A percentile compares a stretch with the other conserved stretches of the same genome.
Conservation (phyloP, 1,284 basidiomycete species). For the Pterulicium gracile region DNA sequence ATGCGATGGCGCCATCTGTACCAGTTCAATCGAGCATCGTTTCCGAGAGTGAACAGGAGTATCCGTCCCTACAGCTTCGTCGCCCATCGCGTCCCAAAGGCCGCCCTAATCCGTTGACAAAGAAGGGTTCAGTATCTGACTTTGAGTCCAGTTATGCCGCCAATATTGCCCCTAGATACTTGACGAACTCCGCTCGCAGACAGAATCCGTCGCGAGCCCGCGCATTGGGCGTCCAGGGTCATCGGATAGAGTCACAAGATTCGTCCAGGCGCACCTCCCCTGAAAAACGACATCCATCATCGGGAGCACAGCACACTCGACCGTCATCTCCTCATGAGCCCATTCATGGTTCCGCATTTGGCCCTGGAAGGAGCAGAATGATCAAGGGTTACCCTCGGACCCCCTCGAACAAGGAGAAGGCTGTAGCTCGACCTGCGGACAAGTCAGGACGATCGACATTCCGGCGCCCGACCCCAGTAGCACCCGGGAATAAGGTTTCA, state of each 20-base stretch:
- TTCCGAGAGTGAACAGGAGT: conserved; percentile 68
- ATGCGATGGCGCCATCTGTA: conserved; percentile 47
- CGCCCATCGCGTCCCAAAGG: conserved; percentile 34
- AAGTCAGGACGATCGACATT: conserved; percentile 36
- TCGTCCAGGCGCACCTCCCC: conserved; percentile 61
- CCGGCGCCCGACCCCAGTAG: conserved; percentile 36
- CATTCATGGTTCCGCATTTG: neutral
- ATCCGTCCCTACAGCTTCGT: conserved; percentile 21
- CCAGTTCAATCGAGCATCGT: conserved; percentile 18
- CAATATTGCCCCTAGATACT: conserved; percentile 69
- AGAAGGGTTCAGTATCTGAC: conserved; percentile 66
- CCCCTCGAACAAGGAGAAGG: conserved; percentile 37
- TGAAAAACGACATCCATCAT: conserved; percentile 50
- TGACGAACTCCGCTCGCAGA: conserved; percentile 31
- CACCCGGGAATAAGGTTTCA: conserved; percentile 53
- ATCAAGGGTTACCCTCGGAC: conserved; percentile 30
- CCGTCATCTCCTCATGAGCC: conserved; percentile 27
- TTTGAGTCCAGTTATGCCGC: conserved; percentile 84
- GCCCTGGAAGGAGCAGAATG: conserved; percentile 14
- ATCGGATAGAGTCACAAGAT: conserved; percentile 41
- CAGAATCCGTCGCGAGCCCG: conserved; percentile 26
- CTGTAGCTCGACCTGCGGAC: conserved; percentile 30
- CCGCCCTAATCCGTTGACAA: conserved; percentile 32
- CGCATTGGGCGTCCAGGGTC: conserved; percentile 38
- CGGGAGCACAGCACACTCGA: no score